Evolutionary conservation across 2,329 filamentous ascomycete species (phyloP).

Genomic region (Alternaria brassicicola): DNA sequence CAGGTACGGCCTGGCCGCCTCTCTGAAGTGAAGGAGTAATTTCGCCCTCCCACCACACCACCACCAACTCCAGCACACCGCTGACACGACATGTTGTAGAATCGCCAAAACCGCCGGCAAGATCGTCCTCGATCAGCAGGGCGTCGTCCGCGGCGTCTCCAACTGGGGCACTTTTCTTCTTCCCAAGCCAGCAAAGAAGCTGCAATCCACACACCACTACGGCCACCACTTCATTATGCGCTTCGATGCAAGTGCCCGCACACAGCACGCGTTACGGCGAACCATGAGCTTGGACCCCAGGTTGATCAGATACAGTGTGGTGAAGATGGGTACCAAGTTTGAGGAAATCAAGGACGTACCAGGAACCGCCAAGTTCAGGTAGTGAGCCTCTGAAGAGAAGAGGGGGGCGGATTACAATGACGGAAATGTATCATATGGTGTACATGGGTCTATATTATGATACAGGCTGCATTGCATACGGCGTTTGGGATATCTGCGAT

Average conservation of each 20-base stretch:
- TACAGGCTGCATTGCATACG: background rate
- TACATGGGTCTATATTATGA: background rate
- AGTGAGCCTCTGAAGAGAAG: background rate
- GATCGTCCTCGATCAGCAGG: conserved; percentile 79
- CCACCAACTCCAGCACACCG: background rate
- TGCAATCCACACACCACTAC: conserved; percentile 80
- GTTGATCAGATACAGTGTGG: conserved; percentile 84
- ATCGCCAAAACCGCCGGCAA: conserved; percentile 86
- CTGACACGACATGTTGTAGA: conserved; percentile 56
- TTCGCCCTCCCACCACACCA: conserved; percentile 18
- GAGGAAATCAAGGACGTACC: conserved; percentile 65
- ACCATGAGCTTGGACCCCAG: conserved; percentile 86
- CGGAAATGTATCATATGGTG: conserved; percentile 1
- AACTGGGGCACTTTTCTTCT: conserved; percentile 96
- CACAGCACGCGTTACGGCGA: conserved; percentile 75
- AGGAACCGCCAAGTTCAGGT: conserved; percentile 59
- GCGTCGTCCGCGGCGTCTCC: conserved; percentile 87
- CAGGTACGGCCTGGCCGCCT: conserved; percentile 92
- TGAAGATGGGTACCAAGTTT: conserved; percentile 78
- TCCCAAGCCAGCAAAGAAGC: conserved; percentile 76
- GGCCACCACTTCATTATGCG: conserved; percentile 99
- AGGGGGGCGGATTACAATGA: background rate
- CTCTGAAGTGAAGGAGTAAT: conserved; percentile 91
- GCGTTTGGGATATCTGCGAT: background rate
- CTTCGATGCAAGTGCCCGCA: conserved; percentile 78